Base-by-base conservation (phyloP, 805 yeast species). In the Kazachstania martiniae region DNA sequence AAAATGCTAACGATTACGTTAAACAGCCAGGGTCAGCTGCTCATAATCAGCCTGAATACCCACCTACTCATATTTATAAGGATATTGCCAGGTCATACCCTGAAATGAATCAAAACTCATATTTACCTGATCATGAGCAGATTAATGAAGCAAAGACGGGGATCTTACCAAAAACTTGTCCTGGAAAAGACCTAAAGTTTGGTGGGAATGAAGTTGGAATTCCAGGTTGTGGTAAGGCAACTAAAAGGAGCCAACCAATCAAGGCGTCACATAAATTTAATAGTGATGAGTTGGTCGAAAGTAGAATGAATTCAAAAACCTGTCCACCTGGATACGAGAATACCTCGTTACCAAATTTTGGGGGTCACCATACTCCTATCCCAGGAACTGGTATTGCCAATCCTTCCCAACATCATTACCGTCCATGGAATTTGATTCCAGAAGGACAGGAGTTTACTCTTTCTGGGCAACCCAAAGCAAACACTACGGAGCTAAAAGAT, bases 381-480 rank as follows among this genome's bases (percentile, higher is more conserved):
- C 44, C 44, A 14, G 45, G 45, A 15, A 35, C 43, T 12, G 45
- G 45, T 4, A 21, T n/a, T 8, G 24, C 36, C 10, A 24, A 29
- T n/a, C 28, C 38, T 3, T 8, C 18, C 4, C 28, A 30, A 8
- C 37, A 37, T 17, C 33, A 37, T 16, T n/a, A 32, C 3, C 23
- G 16, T 1, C 13, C 34, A 5, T 41, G 38, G 36, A 32, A 35
- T 29, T 18, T 36, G 12, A 25, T 36, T 25, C 32, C 35, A 12
- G 32, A 28, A 10, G 19, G 13, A 26, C 12, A 13, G 12, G n/a
- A 17, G 15, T 12, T 14, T 10, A 29, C 4, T n/a, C n/a, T n/a
- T n/a, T n/a, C n/a, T n/a, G n/a, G n/a, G n/a, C n/a, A n/a, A n/a
- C n/a, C n/a, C n/a, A 17, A 21, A 9, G 21, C 21, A 3, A 17